phyloP scores from a whole-genome alignment of 2,329 filamentous ascomycete species.

The Aspergillus sp. region DNA sequence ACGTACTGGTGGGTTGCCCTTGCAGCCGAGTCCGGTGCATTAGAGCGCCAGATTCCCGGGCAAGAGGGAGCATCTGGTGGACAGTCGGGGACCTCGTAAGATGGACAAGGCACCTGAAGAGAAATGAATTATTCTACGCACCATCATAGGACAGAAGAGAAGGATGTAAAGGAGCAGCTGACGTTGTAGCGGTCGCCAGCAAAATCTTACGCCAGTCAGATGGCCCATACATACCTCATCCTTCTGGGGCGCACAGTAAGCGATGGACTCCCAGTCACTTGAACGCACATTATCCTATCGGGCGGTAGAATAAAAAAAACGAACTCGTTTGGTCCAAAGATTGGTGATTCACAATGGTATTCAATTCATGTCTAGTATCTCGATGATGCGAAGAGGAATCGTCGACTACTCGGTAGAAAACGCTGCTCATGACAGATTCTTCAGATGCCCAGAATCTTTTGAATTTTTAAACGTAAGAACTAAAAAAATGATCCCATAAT shows the following conservation, averaged over 20 bases:
- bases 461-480: conserved; percentile 32
- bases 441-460: conserved; percentile 23
- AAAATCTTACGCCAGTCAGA: not conserved
- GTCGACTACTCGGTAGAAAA: conserved; percentile 4
- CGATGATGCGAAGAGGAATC: not conserved
- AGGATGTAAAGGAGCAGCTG: not conserved
- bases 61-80: not conserved
- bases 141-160: not conserved
- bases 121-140: not conserved
- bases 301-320: not conserved
- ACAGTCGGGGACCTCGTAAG: not conserved
- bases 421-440: conserved; percentile 17
- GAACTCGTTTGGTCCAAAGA: not conserved
- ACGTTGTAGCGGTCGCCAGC: not conserved
- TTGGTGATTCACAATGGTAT: not conserved
- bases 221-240: not conserved
- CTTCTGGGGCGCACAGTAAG: too few relatives aligned
- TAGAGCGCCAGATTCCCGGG: not conserved
- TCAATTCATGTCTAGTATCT: not conserved
- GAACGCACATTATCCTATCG: too few relatives aligned
- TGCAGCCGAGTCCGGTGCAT: conserved; percentile 1
- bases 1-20: conserved; percentile 1
- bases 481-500: conserved; percentile 28
- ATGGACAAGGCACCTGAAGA: not conserved
- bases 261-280: too few relatives aligned